Percentiles rank a stretch among this genome's conserved stretches.
Conservation (phyloP, 169 alveolate genomes). For the Eimeria acervulina region DNA sequence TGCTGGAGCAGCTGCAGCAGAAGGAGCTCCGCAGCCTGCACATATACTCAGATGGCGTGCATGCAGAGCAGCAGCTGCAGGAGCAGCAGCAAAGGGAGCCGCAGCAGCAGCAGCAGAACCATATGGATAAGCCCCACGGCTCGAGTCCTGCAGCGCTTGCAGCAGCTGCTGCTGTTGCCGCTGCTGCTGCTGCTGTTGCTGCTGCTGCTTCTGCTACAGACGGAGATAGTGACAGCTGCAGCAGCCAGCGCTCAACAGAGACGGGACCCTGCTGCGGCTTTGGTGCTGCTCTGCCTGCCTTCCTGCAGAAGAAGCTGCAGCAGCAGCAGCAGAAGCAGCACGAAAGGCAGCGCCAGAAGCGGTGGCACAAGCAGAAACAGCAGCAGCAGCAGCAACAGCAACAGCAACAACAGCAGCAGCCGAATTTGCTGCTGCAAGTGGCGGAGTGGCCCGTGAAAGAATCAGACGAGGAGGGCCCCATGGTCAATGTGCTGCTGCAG, state of each 20-base stretch:
- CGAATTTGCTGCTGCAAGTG: not conserved
- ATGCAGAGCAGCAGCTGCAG: not conserved
- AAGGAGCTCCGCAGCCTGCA: not conserved
- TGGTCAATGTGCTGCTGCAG: not conserved
- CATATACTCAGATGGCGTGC: slow-evolving; percentile 24
- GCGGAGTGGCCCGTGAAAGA: not conserved
- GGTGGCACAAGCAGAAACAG: not conserved
- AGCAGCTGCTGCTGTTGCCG: not conserved
- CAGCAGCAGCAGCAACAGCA: not conserved
- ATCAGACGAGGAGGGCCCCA: not conserved
- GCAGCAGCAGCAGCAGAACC: slow-evolving; percentile 29
- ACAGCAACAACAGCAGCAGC: slow-evolving; percentile 27
- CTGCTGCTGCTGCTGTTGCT: not conserved
- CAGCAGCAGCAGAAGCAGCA: slow-evolving; percentile 41
- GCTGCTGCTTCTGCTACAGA: slow-evolving; percentile 23
- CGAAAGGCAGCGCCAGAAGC: not conserved
- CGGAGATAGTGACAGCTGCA: not conserved
- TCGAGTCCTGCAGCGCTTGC: not conserved
- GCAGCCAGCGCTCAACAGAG: not conserved
- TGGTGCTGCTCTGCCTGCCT: not conserved
- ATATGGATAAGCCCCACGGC: not conserved
- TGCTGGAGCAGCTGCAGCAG: slow-evolving; percentile 24
- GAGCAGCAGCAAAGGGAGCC: not conserved
- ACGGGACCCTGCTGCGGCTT: slow-evolving; percentile 29
- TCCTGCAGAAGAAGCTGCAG: slow-evolving; percentile 22